phyloP scores from a whole-genome alignment of 2,329 filamentous ascomycete species.

The Fusarium penzigii region DNA sequence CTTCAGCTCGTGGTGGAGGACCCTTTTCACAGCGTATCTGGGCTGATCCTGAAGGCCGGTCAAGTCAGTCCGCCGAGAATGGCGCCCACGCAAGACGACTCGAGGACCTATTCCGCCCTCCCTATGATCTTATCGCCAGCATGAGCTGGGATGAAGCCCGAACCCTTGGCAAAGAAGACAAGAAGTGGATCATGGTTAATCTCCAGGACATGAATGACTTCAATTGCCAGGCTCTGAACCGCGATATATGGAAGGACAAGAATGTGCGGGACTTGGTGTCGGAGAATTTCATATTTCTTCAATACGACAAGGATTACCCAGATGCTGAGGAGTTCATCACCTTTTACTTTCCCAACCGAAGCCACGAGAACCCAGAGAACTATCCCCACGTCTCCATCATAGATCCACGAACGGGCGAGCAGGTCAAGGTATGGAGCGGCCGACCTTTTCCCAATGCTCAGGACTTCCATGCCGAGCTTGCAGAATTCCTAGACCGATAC shows the following conservation, averaged over 20 bases:
- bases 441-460: constrained; percentile 71
- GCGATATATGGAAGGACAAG: constrained; percentile 92
- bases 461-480: constrained; percentile 88
- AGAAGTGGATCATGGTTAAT: constrained; percentile 96
- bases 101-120: constrained; percentile 89
- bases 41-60: constrained; percentile 29
- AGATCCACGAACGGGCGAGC: constrained; percentile 92
- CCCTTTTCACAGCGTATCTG: constrained; percentile 44
- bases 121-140: constrained; percentile 83
- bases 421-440: constrained; percentile 95
- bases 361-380: constrained; percentile 78
- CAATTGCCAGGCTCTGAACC: constrained; percentile 89
- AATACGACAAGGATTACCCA: constrained; percentile 85
- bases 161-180: constrained; percentile 78
- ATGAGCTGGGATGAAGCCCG: constrained; percentile 83
- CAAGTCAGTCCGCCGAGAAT: constrained; percentile 44
- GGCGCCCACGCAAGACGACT: constrained; percentile 72
- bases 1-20: constrained; percentile 29
- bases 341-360: constrained; percentile 77
- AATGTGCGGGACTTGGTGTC: constrained; percentile 76
- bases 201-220: constrained; percentile 93
- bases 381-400: constrained; percentile 97
- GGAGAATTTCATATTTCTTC: constrained; percentile 94
- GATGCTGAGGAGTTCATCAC: constrained; percentile 79
- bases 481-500: constrained; percentile 96